These are phyloP conservation scores for Pseudocercospora macadamiae DNA, from an alignment of 2,329 filamentous ascomycete species.

Conservation along the genomic window DNA sequence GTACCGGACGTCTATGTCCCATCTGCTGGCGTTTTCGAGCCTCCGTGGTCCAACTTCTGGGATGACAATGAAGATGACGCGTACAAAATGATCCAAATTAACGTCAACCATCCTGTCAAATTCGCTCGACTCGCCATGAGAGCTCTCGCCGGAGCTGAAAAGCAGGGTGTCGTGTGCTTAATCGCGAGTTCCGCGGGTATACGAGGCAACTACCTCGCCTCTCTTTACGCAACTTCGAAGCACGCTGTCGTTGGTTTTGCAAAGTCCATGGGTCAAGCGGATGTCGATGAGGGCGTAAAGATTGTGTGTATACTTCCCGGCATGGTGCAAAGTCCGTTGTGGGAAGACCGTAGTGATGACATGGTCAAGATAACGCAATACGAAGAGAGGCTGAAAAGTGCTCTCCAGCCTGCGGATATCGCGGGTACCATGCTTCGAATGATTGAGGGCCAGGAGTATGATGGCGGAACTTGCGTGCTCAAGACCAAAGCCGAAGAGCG, in stretches of 20 bases:
- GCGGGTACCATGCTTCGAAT: slow-evolving; percentile 28
- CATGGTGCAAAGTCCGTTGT: slow-evolving; percentile 28
- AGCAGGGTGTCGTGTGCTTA: slow-evolving; percentile 26
- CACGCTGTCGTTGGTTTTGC: slow-evolving; percentile 48
- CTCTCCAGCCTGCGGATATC: slow-evolving; percentile 26
- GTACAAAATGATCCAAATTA: slow-evolving; percentile 28
- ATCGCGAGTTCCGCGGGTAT: slow-evolving; percentile 23
- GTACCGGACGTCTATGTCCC: slow-evolving; percentile 29
- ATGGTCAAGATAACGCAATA: slow-evolving; percentile 22
- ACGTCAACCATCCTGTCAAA: slow-evolving; percentile 28
- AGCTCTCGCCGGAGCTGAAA: slow-evolving; percentile 27
- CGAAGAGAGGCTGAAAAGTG: slow-evolving; percentile 18
- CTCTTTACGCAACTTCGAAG: slow-evolving; percentile 42
- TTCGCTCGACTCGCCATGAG: slow-evolving; percentile 27
- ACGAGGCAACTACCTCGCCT: slow-evolving; percentile 26
- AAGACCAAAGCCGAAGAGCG: slow-evolving; percentile 25
- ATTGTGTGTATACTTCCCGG: slow-evolving; percentile 43
- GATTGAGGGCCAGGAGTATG: slow-evolving; percentile 26
- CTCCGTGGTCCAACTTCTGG: slow-evolving; percentile 27
- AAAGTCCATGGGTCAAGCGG: slow-evolving; percentile 48
- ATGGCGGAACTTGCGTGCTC: slow-evolving; percentile 29
- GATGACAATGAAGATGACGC: slow-evolving; percentile 22
- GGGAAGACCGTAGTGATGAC: slow-evolving; percentile 42
- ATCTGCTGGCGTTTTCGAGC: slow-evolving; percentile 22
- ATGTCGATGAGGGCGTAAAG: slow-evolving; percentile 45